Evolutionary conservation across 78 protist genomes (phyloP).

Genomic region (Monocercomonoides exilis): DNA sequence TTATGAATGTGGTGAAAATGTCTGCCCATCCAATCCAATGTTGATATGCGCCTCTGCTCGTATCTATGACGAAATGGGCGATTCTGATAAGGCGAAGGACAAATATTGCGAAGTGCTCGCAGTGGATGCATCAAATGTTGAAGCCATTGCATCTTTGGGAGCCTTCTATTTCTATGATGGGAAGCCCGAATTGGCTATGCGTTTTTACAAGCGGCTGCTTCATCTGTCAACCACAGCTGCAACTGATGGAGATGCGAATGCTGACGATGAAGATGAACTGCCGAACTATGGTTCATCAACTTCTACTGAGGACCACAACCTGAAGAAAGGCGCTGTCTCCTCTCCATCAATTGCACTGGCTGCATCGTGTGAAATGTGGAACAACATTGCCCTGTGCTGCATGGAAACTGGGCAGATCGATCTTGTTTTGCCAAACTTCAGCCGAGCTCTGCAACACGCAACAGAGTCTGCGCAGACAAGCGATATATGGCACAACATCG

Average conservation of each 20-base stretch:
- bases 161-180: conserved; percentile 56
- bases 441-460: conserved; percentile 42
- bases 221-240: conserved; percentile 47
- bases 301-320: too few relatives aligned
- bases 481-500: conserved; percentile 73
- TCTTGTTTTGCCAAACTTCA: conserved; percentile 56
- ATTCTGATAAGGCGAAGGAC: conserved; percentile 5
- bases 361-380: conserved; percentile 53
- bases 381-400: conserved; percentile 64
- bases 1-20: conserved; percentile 13
- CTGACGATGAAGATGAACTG: neutral
- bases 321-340: neutral
- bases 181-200: conserved; percentile 53
- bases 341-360: neutral
- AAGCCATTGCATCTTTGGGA: conserved; percentile 67
- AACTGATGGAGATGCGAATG: neutral
- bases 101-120: conserved; percentile 17
- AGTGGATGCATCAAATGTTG: conserved; percentile 44
- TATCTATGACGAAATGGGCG: conserved; percentile 40
- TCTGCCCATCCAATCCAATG: conserved; percentile 29
- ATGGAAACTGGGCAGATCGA: conserved; percentile 56
- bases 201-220: conserved; percentile 30
- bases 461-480: conserved; percentile 41
- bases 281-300: too few relatives aligned
- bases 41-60: conserved; percentile 45